These are phyloP conservation scores for Curvularia sp. DNA, from an alignment of 2,329 filamentous ascomycete species.

Conservation along the genomic window DNA sequence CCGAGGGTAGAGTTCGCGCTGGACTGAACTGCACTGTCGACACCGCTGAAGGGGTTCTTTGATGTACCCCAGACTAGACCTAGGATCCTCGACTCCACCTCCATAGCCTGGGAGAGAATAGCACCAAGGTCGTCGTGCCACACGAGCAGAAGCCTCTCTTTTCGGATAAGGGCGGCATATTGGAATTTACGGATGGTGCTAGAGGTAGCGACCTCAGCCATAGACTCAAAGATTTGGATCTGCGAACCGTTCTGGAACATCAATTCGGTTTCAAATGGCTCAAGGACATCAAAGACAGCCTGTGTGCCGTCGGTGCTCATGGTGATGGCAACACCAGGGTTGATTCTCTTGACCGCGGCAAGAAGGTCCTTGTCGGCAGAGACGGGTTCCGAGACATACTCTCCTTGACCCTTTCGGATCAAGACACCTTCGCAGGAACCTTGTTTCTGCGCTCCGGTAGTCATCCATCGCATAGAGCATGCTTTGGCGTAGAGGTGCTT, in stretches of 20 bases:
- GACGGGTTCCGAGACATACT: constrained; percentile 67
- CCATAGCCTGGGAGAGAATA: constrained; percentile 71
- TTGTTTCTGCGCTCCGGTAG: constrained; percentile 18
- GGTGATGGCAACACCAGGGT: constrained; percentile 58
- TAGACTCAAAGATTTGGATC: constrained; percentile 58
- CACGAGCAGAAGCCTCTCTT: constrained; percentile 73
- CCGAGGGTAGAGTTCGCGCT: constrained; percentile 38
- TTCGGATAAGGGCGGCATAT: constrained; percentile 78
- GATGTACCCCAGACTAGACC: constrained; percentile 67
- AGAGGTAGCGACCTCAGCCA: constrained; percentile 53
- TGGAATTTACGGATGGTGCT: constrained; percentile 75
- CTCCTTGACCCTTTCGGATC: constrained; percentile 70
- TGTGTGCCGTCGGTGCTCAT: constrained; percentile 59
- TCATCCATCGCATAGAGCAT: constrained; percentile 35
- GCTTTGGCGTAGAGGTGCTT: constrained; percentile 39
- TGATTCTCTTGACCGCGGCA: constrained; percentile 55
- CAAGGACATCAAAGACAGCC: constrained; percentile 54
- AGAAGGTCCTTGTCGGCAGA: constrained; percentile 51
- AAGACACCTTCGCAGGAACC: constrained; percentile 67
- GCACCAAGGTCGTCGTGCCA: constrained; percentile 82
- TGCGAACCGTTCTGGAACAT: constrained; percentile 52
- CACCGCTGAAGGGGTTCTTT: constrained; percentile 54
- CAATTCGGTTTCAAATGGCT: constrained; percentile 54
- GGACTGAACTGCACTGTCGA: constrained; percentile 44
- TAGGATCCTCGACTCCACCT: constrained; percentile 78